Conservation (phyloP, 2,329 filamentous ascomycete genomes). For the Exophiala sp. region DNA sequence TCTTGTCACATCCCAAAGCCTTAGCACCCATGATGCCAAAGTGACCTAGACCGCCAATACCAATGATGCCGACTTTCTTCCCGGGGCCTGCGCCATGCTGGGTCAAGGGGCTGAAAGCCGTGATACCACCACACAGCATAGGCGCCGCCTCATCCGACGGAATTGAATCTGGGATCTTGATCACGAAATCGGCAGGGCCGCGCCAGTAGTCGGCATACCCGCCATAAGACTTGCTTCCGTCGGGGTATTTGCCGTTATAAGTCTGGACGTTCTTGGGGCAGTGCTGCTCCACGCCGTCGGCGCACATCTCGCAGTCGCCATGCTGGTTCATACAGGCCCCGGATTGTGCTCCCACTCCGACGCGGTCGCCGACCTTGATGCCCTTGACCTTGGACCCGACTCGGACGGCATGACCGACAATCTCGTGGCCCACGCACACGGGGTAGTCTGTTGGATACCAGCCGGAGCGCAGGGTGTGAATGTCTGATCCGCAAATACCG, state of each 20-base stretch:
- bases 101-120: slow-evolving; percentile 63
- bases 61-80: slow-evolving; percentile 65
- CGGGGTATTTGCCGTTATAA: slow-evolving; percentile 53
- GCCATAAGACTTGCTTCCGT: slow-evolving; percentile 62
- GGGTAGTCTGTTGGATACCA: slow-evolving; percentile 37
- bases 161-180: slow-evolving; percentile 47
- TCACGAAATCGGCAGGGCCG: slow-evolving; percentile 40
- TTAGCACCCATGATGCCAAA: slow-evolving; percentile 66
- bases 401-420: slow-evolving; percentile 54
- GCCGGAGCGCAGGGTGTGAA: slow-evolving; percentile 36
- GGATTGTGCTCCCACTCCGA: slow-evolving; percentile 58
- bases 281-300: slow-evolving; percentile 39
- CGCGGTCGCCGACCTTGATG: slow-evolving; percentile 59
- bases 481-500: slow-evolving; percentile 59
- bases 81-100: slow-evolving; percentile 64
- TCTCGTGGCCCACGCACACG: slow-evolving; percentile 59
- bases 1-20: slow-evolving; percentile 61
- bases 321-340: slow-evolving; percentile 46
- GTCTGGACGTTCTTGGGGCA: slow-evolving; percentile 40
- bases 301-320: slow-evolving; percentile 50
- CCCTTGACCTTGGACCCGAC: slow-evolving; percentile 43
- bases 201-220: slow-evolving; percentile 56
- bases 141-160: slow-evolving; percentile 54
- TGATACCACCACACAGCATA: slow-evolving; percentile 73
- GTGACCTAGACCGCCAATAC: slow-evolving; percentile 68